These are phyloP conservation scores for Pyrenula massariospora DNA, from an alignment of 495 filamentous ascomycete genomes.

Conservation along the genomic window DNA sequence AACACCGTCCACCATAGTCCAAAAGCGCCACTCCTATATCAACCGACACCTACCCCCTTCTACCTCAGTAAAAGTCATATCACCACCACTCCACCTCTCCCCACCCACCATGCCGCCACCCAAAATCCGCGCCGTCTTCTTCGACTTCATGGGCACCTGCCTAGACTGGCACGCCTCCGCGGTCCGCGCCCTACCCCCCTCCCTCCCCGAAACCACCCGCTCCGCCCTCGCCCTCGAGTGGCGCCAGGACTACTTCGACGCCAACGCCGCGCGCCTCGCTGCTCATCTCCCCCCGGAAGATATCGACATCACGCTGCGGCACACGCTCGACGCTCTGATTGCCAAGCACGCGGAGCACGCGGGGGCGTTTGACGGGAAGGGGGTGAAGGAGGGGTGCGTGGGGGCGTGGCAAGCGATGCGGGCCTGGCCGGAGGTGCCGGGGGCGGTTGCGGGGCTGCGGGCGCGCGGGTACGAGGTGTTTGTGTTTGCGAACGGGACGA, in stretches of 20 bases:
- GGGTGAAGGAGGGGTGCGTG: conserved; percentile 9
- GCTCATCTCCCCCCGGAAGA: conserved; percentile 27
- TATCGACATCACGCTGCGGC: conserved; percentile 33
- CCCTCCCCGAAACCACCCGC: conserved; percentile 6
- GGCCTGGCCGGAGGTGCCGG: conserved; percentile 33
- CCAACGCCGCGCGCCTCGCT: conserved; percentile 23
- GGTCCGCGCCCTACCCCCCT: conserved; percentile 9
- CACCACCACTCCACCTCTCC: too few relatives aligned
- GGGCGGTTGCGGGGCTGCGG: conserved; percentile 17
- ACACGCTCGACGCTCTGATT: conserved; percentile 22
- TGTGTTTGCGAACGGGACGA: conserved; percentile 44
- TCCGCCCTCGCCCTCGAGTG: conserved; percentile 34
- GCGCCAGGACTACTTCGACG: conserved; percentile 34
- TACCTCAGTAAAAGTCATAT: too few relatives aligned
- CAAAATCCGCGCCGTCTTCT: conserved; percentile 25
- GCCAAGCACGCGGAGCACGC: conserved; percentile 12
- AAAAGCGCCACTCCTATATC: too few relatives aligned
- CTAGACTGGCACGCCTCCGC: conserved; percentile 28
- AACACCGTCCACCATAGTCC: too few relatives aligned
- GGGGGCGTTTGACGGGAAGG: conserved; percentile 13
- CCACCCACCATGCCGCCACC: conserved; percentile 8
- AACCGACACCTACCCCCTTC: too few relatives aligned
- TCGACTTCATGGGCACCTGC: conserved; percentile 34
- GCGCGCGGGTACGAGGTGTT: conserved; percentile 20
- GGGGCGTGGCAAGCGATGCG: conserved; percentile 31